Base-by-base conservation (phyloP, 2,329 filamentous ascomycete genomes). In the Cercospora citrullina region DNA sequence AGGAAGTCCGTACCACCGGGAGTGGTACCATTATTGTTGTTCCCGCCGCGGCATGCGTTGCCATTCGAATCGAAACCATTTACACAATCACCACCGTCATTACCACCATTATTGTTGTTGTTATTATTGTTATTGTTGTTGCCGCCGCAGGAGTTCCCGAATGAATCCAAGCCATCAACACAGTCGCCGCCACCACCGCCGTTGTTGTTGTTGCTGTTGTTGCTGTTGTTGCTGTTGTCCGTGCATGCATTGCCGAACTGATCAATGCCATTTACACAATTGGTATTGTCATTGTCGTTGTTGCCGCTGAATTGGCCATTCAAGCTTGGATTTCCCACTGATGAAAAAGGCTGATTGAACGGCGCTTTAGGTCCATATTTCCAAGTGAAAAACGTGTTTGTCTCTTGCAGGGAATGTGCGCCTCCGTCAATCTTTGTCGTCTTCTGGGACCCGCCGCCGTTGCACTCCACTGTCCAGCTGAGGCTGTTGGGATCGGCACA, bases 401-500 rank as follows among this genome's bases (percentile, higher is more conserved):
- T 62, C 42, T 62, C 60, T 31, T 62, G 21, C 1, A 62, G 14
- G 7, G 60, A 62, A 30, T 18, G 14, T 3, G 26, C 23, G 18
- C 60, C 60, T 26, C 60, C 60, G 16, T 48, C 42, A 31, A 62
- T 18, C 9, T 28, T 48, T 1, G 60, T 62, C 3, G 60, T 62
- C 60, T 62, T 62, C 36, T 62, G 60, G 5, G n/a, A 62, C 5
- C 36, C 60, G 16, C 60, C 60, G 30, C 60, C 60, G 7, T 62
- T 62, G 18, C 60, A 62, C 4, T 62, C 60, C 1, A 62, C 60
- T 30, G 18, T 62, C 36, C 14, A 30, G 23, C 31, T 62, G 36
- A 62, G 28, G 36, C 60, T 62, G 23, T 62, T n/a, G 21, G 60
- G 60, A 16, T 62, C 42, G 36, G 60, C 42, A 31, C 60, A 62